phyloP scores from a whole-genome alignment of 1,139 yeast genomes.

The Blastobotrys indianensis region DNA sequence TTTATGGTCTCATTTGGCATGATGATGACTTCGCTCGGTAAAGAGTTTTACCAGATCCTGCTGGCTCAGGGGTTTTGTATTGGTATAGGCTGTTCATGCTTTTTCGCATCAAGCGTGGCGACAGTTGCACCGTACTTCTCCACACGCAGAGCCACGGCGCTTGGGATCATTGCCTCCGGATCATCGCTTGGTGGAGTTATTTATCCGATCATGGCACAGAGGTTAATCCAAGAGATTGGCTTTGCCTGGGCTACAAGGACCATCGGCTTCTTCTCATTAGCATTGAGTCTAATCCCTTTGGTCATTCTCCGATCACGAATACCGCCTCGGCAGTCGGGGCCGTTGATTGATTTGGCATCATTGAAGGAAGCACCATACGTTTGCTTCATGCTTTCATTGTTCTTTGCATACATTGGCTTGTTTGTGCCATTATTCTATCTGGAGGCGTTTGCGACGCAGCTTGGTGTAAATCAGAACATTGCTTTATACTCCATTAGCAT shows the following conservation, averaged over 20 bases:
- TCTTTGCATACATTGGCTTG: slow-evolving; percentile 31
- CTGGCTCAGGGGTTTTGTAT: slow-evolving; percentile 47
- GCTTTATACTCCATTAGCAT: slow-evolving; percentile 39
- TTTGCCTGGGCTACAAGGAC: slow-evolving; percentile 33
- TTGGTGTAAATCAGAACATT: slow-evolving; percentile 21
- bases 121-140: slow-evolving; percentile 45
- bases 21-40: slow-evolving; percentile 47
- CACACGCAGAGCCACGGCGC: slow-evolving; percentile 47
- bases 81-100: slow-evolving; percentile 43
- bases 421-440: slow-evolving; percentile 34
- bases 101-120: slow-evolving; percentile 37
- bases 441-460: slow-evolving; percentile 27
- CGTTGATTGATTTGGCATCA: slow-evolving; percentile 26
- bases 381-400: slow-evolving; percentile 24
- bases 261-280: slow-evolving; percentile 28
- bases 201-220: slow-evolving; percentile 30
- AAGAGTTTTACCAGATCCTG: slow-evolving; percentile 29
- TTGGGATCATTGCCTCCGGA: slow-evolving; percentile 53
- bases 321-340: slow-evolving; percentile 29
- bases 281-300: slow-evolving; percentile 21
- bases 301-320: slow-evolving; percentile 23
- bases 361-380: slow-evolving; percentile 29
- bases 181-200: slow-evolving; percentile 44
- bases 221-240: slow-evolving; percentile 29
- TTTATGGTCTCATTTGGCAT: slow-evolving; percentile 41